Percentiles rank a stretch among this genome's conserved stretches.
These are phyloP conservation scores for Verticillium nonalfalfae DNA, from an alignment of 2,329 filamentous ascomycete species.

Conservation along the genomic window DNA sequence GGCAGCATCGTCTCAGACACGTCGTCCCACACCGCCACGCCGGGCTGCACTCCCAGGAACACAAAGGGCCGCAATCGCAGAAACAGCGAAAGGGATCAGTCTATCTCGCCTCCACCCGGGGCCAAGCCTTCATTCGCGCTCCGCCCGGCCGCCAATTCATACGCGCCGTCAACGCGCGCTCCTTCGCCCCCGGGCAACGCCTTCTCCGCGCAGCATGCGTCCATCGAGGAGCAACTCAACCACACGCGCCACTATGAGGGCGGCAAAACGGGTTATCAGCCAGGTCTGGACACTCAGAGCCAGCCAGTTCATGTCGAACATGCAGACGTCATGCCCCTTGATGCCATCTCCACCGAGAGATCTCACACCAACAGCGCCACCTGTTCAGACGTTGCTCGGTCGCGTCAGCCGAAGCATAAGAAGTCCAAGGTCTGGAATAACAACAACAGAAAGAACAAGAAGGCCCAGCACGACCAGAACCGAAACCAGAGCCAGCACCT, in stretches of 20 bases:
- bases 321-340: no score
- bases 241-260: background rate
- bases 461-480: slow-evolving; percentile 2
- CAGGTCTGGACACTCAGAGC: no score
- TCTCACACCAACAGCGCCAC: background rate
- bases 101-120: no score
- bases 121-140: no score
- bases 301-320: no score
- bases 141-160: no score
- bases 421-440: slow-evolving; percentile 3
- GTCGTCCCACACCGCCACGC: slow-evolving; percentile 6
- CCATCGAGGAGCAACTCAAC: background rate
- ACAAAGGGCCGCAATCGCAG: no score
- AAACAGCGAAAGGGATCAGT: no score
- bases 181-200: background rate
- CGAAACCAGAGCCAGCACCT: slow-evolving; percentile 3
- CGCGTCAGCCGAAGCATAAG: background rate
- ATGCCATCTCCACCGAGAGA: no score
- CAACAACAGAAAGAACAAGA: slow-evolving; percentile 7
- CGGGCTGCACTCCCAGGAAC: slow-evolving; percentile 1
- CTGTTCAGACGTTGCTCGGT: no score
- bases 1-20: slow-evolving; percentile 1
- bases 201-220: background rate
- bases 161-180: no score
- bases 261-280: background rate